Percentiles rank a stretch among this genome's conserved stretches.
phyloP scores from a whole-genome alignment of 106 monocot species.

The Dioscorea zingiberensis region DNA sequence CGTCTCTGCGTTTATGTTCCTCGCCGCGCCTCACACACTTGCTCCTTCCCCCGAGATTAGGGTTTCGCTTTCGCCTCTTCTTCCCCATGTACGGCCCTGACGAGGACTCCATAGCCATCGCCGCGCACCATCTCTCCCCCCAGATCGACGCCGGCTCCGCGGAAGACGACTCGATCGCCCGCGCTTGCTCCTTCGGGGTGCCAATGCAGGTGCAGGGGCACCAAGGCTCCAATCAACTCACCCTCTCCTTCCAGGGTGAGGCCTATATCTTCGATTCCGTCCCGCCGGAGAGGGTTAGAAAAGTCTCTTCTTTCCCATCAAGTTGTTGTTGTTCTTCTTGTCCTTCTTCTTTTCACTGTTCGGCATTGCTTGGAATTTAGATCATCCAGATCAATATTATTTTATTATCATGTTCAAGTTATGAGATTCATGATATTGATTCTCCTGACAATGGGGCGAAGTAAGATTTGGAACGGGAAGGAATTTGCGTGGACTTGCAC shows the following conservation, averaged over 20 bases:
- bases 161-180: background rate
- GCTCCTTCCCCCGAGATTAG: background rate
- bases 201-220: background rate
- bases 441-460: too few relatives aligned
- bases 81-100: constrained; percentile 9
- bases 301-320: background rate
- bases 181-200: background rate
- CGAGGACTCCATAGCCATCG: constrained; percentile 7
- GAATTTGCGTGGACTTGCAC: too few relatives aligned
- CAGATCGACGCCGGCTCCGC: background rate
- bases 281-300: constrained; percentile 15
- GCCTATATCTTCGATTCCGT: constrained; percentile 23
- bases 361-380: too few relatives aligned
- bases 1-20: background rate
- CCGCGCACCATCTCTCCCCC: background rate
- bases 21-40: background rate
- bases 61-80: too few relatives aligned
- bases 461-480: too few relatives aligned
- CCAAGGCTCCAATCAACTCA: constrained; percentile 7
- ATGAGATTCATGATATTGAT: too few relatives aligned
- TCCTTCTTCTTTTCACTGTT: too few relatives aligned
- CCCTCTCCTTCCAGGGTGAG: constrained; percentile 18
- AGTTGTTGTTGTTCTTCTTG: background rate
- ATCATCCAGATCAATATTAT: too few relatives aligned
- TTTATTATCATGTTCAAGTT: too few relatives aligned